These are phyloP conservation scores for Fusarium zealandicum DNA, from an alignment of 2,329 filamentous ascomycete genomes.

Conservation along the genomic window DNA sequence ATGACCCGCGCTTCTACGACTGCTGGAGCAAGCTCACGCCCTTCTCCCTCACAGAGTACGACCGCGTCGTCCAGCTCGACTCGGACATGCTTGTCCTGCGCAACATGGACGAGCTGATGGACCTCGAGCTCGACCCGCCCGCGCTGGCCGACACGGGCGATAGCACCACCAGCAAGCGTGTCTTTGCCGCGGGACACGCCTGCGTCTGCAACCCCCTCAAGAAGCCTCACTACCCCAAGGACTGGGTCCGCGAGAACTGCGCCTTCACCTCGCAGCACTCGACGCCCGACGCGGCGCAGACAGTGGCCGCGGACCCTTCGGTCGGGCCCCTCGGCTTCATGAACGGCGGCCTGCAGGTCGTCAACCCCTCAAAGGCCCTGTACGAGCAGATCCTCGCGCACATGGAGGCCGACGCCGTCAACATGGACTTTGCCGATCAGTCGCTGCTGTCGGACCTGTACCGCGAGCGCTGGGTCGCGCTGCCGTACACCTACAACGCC, in stretches of 20 bases:
- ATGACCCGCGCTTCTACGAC: slow-evolving; percentile 86
- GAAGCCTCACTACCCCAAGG: slow-evolving; percentile 77
- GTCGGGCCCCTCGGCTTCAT: slow-evolving; percentile 58
- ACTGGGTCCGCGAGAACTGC: slow-evolving; percentile 69
- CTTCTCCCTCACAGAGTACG: slow-evolving; percentile 79
- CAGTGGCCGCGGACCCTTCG: slow-evolving; percentile 52
- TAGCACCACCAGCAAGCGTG: slow-evolving; percentile 55
- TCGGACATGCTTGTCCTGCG: slow-evolving; percentile 83
- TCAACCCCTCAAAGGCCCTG: slow-evolving; percentile 57
- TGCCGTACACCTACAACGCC: slow-evolving; percentile 69
- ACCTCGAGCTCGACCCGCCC: slow-evolving; percentile 70
- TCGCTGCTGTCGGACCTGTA: slow-evolving; percentile 64
- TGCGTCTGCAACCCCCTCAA: slow-evolving; percentile 86
- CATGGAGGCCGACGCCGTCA: slow-evolving; percentile 56
- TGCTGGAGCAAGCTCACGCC: slow-evolving; percentile 88
- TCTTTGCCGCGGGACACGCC: slow-evolving; percentile 85
- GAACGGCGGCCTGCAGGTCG: slow-evolving; percentile 61
- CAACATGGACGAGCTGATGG: slow-evolving; percentile 95
- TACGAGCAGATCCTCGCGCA: slow-evolving; percentile 60
- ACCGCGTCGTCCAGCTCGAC: slow-evolving; percentile 83
- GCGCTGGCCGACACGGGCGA: slow-evolving; percentile 33
- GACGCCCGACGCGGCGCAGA: slow-evolving; percentile 56
- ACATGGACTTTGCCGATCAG: slow-evolving; percentile 67
- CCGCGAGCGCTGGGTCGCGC: slow-evolving; percentile 61
- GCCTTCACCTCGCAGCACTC: slow-evolving; percentile 64